phyloP scores from a whole-genome alignment of 176 grass and related monocot genomes.

The Avena eriantha region DNA sequence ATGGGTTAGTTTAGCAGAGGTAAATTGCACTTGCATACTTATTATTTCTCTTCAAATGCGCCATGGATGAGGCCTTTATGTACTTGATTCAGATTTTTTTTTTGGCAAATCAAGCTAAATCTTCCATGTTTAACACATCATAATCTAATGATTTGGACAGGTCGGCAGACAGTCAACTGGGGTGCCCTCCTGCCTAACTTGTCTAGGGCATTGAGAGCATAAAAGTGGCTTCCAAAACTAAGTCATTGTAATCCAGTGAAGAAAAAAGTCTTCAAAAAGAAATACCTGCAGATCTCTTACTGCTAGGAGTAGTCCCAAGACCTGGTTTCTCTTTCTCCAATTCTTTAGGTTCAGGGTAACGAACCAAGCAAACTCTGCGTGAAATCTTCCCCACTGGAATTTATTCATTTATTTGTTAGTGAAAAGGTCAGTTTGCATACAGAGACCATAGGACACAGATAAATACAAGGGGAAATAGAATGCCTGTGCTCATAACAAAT shows the following conservation, averaged over 20 bases:
- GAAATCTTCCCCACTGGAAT: conserved; percentile 79
- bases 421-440: conserved; percentile 30
- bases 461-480: neutral
- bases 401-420: conserved; percentile 38
- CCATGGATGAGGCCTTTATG: neutral
- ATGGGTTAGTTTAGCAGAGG: neutral
- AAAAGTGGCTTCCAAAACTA: neutral
- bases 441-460: conserved; percentile 9
- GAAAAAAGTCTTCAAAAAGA: neutral
- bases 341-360: conserved; percentile 68
- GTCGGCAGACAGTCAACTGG: neutral
- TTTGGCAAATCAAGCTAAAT: conserved; percentile 5
- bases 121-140: neutral
- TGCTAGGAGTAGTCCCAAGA: conserved; percentile 48
- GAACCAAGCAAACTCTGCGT: conserved; percentile 69
- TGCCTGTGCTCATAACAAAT: neutral
- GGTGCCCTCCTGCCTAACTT: neutral
- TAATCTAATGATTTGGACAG: neutral
- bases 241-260: neutral
- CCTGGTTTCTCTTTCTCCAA: conserved; percentile 59
- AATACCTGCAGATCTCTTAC: conserved; percentile 67
- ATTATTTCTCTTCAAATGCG: neutral
- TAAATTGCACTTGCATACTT: neutral
- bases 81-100: neutral
- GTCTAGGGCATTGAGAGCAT: neutral